Conservation (phyloP, 2,329 filamentous ascomycete genomes). For the Hirsutella thompsonii region DNA sequence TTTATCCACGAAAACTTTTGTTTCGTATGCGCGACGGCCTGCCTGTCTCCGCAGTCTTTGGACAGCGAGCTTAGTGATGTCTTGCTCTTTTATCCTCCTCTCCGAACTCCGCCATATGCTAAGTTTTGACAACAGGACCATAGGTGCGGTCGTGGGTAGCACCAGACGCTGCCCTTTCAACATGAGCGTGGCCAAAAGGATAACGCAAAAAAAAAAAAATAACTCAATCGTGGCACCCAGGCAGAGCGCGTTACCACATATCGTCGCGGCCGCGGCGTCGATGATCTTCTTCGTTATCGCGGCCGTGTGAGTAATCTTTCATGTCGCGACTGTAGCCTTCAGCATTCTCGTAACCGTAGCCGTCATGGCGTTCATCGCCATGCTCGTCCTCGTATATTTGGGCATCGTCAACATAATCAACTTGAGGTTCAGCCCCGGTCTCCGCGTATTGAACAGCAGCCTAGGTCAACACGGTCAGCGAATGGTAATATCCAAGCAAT, state of each 20-base stretch:
- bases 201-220: constrained; percentile 3
- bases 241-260: constrained; percentile 26
- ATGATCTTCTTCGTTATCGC: constrained; percentile 18
- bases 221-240: constrained; percentile 3
- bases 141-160: constrained; percentile 7
- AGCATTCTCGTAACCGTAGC: constrained; percentile 24
- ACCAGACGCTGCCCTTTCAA: constrained; percentile 2
- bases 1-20: too few species aligned
- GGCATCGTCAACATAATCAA: constrained; percentile 38
- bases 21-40: not conserved
- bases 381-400: constrained; percentile 42
- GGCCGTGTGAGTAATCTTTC: constrained; percentile 29
- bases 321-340: constrained; percentile 24
- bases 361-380: constrained; percentile 22
- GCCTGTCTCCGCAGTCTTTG: constrained; percentile 3
- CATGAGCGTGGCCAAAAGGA: constrained; percentile 9
- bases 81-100: constrained; percentile 9
- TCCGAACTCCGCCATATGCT: constrained; percentile 23
- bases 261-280: constrained; percentile 22
- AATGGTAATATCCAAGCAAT: constrained; percentile 1
- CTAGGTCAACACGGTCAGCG: constrained; percentile 13
- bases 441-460: constrained; percentile 33
- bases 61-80: constrained; percentile 5
- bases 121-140: constrained; percentile 11
- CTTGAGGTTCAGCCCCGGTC: constrained; percentile 25